Evolutionary conservation across 306 rosid genomes (phyloP).

Genomic region (Quercus aquifolioides): DNA sequence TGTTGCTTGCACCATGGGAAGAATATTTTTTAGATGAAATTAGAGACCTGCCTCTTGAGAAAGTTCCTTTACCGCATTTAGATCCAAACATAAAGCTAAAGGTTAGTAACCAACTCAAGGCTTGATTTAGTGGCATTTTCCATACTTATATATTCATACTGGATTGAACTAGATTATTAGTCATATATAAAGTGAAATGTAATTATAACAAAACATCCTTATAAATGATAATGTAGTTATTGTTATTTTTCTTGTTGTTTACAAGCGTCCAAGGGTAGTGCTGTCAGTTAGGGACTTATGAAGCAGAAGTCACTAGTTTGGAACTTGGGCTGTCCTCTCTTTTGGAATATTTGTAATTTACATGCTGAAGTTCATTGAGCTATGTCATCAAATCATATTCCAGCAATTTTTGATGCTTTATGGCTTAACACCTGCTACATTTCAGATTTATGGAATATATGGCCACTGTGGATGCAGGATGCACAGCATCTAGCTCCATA

Average conservation of each 20-base stretch:
- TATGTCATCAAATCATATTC: background rate
- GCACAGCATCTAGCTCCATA: background rate
- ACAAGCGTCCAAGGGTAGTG: no score
- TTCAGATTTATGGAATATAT: background rate
- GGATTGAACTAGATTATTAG: background rate
- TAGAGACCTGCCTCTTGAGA: conserved; percentile 75
- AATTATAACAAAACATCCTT: background rate
- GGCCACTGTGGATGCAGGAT: background rate
- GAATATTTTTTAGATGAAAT: conserved; percentile 71
- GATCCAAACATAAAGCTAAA: conserved; percentile 52
- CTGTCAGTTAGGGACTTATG: no score
- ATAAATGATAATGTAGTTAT: background rate
- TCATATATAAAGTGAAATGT: background rate
- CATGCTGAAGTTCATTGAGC: background rate
- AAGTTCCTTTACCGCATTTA: conserved; percentile 50
- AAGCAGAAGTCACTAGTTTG: no score
- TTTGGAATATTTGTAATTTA: background rate
- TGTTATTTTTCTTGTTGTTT: no score
- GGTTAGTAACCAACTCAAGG: conserved; percentile 37
- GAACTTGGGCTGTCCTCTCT: no score
- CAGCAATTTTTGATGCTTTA: background rate
- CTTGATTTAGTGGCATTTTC: background rate
- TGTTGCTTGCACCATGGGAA: conserved; percentile 96
- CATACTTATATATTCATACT: background rate
- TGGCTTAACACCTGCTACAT: background rate